A percentile compares a stretch with the other conserved stretches of the same genome.
phyloP scores from a whole-genome alignment of 83 land plant species.

The Thuja plicata region DNA sequence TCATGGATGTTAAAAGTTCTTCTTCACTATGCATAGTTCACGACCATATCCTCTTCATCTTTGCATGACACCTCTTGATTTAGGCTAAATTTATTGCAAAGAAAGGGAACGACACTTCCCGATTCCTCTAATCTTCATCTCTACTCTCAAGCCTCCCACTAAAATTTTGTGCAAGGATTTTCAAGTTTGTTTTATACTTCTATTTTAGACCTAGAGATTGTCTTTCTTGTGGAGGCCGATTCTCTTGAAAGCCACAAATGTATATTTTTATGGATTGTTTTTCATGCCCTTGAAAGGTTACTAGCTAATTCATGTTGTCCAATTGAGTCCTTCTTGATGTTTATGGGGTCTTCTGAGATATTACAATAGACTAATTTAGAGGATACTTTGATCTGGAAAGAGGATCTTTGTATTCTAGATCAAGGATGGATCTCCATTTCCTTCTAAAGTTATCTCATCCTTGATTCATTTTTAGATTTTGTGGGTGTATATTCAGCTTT shows the following conservation, averaged over 20 bases:
- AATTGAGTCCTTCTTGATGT: too few relatives aligned
- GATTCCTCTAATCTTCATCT: not conserved
- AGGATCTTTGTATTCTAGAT: too few relatives aligned
- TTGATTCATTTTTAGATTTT: not conserved
- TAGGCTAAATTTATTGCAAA: not conserved
- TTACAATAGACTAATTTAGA: too few relatives aligned
- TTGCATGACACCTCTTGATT: not conserved
- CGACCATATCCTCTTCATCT: too few relatives aligned
- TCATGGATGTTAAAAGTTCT: too few relatives aligned
- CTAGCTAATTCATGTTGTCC: not conserved
- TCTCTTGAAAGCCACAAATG: not conserved
- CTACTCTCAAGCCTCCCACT: not conserved
- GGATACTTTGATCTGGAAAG: not conserved
- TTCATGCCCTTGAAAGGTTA: too few relatives aligned
- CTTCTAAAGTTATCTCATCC: not conserved
- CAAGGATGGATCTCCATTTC: too few relatives aligned
- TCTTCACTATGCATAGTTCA: not conserved
- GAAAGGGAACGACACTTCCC: not conserved
- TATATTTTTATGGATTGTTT: not conserved
- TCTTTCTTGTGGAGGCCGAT: not conserved
- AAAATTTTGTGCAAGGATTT: not conserved
- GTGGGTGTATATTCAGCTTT: not conserved
- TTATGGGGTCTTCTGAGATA: too few relatives aligned
- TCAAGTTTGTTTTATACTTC: too few relatives aligned
- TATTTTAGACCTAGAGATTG: too few relatives aligned